Evolutionary conservation across 768 basidiomycete genomes (phyloP), one percentile per base, ranked within the genome.

Genomic region (Calvatia gigantea): DNA sequence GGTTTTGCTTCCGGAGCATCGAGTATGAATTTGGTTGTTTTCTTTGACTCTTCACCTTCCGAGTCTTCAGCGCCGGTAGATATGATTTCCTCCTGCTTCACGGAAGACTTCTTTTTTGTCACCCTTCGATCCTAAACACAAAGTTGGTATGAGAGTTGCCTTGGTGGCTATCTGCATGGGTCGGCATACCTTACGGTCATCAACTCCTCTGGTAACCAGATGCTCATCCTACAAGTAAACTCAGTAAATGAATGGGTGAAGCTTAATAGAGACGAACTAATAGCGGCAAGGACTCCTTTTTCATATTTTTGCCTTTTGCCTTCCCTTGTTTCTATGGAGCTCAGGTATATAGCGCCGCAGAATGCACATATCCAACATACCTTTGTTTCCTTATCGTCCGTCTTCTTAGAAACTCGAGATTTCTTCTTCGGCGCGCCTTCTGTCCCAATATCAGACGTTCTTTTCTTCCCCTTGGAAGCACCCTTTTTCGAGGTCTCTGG

Each of bases 381-480:
- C 11, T 38, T 50, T 21, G 7, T 32, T 9, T 53, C 45, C 4
- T 55, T 55, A 6, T 57, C 58, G 2, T 56, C 45, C 27, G 60
- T 38, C n/a, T 57, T 57, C 1, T 60, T 43, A 15, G 49, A 29
- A 4, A 19, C 23, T 17, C 38, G 44, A 17, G 59, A 25, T 25
- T 54, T 55, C 23, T 57, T 27, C 23, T 38, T 48, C 21, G 51
- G 37, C 42, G 19, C 12, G 46, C 31, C 19, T 3, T 43, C 12
- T 11, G 23, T 37, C 17, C 32, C 44, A 59, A n/a, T 11, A 25
- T 57, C 54, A 3, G 45, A 47, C 31, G 54, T 59, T 48, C 63
- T 60, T 37, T 62, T 65, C 58, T 62, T 64, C 45, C 46, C 58
- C 37, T 42, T 47, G 12, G 45, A 14, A 5, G 27, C 11, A n/a